Evolutionary conservation across 139 green algal genomes (phyloP), one percentile per base, ranked within the genome.

Genomic region (Closterium sp.): DNA sequence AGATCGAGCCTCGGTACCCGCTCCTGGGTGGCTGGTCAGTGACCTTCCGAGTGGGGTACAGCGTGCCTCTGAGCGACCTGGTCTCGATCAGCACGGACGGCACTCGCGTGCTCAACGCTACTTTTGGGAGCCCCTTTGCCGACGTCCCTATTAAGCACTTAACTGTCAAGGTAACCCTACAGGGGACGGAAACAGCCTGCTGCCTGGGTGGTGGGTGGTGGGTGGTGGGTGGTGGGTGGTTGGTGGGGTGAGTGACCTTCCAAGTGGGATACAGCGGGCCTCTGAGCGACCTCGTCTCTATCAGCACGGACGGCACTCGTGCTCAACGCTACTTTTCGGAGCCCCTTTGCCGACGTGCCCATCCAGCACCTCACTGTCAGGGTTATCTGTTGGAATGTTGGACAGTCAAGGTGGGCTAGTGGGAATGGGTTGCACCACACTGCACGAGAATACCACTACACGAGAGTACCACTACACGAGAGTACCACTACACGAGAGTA

Each of bases 21-120:
- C 90, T 98, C 19, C 95, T 98, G 89, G 97, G 97, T 83, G 97
- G 97, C 35, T 98, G 97, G 97, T 96, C 96, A 93, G 38, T 35
- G 19, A 91, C 25, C 91, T 97, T 97, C 43, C 85, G 93, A 0
- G 94, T 97, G 84, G 95, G 97, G 19, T 98, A 96, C 91, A 96
- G 92, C 85, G 84, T 98, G 91, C 96, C 97, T n/a, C 92, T 98
- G 76, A 84, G 19, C 21, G 90, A 66, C 28, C 90, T 94, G 33
- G 88, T 96, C 8, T 89, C 86, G 28, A 90, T 85, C 38, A 66
- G 90, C 8, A 35, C 25, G 21, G 86, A 84, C 8, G 90, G 91
- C 30, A 8, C 38, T 10, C 88, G 33, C 16, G 66, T 88, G n/a
- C n/a, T n/a, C n/a, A n/a, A n/a, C n/a, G n/a, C n/a, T n/a, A n/a